These are phyloP conservation scores for Kluyveromyces lactis DNA, from an alignment of 805 yeast species.

Conservation along the genomic window DNA sequence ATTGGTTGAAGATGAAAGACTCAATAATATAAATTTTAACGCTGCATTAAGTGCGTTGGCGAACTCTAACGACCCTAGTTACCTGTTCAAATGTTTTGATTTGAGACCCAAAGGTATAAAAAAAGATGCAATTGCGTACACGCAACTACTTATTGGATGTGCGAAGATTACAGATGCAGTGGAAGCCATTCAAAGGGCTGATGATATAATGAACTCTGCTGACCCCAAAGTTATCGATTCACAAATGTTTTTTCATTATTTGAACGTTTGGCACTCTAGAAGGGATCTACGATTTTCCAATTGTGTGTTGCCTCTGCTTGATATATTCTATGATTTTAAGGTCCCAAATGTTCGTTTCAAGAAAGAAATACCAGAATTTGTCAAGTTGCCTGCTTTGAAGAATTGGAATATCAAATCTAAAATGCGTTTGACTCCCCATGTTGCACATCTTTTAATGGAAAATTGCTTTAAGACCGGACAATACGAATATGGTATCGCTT, in stretches of 20 bases:
- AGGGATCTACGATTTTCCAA: conserved; percentile 1
- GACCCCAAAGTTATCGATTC: conserved; percentile 17
- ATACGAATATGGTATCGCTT: conserved; percentile 14
- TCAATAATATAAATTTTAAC: conserved; percentile 38
- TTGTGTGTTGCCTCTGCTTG: conserved; percentile 9
- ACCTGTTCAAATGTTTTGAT: conserved; percentile 34
- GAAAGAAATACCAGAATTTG: neutral
- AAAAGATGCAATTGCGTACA: conserved; percentile 20
- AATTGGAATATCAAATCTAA: conserved; percentile 12
- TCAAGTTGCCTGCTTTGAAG: conserved; percentile 11
- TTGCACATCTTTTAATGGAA: conserved; percentile 17
- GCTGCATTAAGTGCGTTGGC: conserved; percentile 38
- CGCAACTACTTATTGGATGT: conserved; percentile 18
- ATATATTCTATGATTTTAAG: conserved; percentile 12
- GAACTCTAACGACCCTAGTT: conserved; percentile 32
- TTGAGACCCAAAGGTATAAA: conserved; percentile 12
- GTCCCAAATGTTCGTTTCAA: conserved; percentile 2
- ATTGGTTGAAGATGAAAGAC: conserved; percentile 22
- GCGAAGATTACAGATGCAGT: conserved; percentile 13
- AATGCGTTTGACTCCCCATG: conserved; percentile 11
- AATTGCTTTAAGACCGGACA: conserved; percentile 11
- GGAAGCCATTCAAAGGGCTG: conserved; percentile 13
- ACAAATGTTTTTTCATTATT: conserved; percentile 18
- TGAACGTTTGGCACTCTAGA: conserved; percentile 16
- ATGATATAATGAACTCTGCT: conserved; percentile 13